These are phyloP conservation scores for Fusarium hainanense DNA, from an alignment of 2,329 filamentous ascomycete genomes.

Conservation along the genomic window DNA sequence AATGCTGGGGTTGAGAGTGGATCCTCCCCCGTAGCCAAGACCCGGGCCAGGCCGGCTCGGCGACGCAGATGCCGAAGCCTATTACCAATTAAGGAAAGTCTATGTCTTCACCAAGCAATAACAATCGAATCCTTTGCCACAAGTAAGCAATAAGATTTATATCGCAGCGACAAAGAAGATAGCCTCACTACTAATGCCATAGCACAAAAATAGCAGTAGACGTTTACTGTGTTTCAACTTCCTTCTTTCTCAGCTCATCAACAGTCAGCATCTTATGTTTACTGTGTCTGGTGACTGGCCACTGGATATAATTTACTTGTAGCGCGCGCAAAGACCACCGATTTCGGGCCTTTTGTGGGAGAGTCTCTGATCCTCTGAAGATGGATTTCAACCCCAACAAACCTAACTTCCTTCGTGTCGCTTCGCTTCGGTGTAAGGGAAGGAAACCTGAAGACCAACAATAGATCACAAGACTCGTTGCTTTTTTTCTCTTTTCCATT, in stretches of 20 bases:
- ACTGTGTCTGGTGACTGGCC: not conserved
- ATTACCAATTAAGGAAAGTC: slow-evolving; percentile 26
- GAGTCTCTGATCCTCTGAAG: not conserved
- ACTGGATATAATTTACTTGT: slow-evolving; percentile 1
- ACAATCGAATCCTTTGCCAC: slow-evolving; percentile 5
- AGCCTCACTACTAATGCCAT: not conserved
- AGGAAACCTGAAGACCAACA: not conserved
- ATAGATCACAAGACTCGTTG: not conserved
- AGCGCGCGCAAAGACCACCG: slow-evolving; percentile 21
- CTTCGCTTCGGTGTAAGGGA: not conserved
- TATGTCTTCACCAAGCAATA: not conserved
- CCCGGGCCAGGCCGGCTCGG: slow-evolving; percentile 38
- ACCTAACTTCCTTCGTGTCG: not conserved
- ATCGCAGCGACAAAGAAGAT: not conserved
- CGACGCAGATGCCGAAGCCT: slow-evolving; percentile 20
- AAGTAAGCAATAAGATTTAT: not conserved
- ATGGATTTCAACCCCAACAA: slow-evolving; percentile 5
- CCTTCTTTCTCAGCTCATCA: not conserved
- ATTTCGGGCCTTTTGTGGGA: slow-evolving; percentile 36
- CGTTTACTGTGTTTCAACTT: not conserved
- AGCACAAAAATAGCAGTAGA: not conserved
- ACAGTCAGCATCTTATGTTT: not conserved
- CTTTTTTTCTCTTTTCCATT: not conserved
- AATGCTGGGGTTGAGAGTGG: slow-evolving; percentile 23
- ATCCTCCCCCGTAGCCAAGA: slow-evolving; percentile 17